A percentile compares a stretch with the other conserved stretches of the same genome.
phyloP scores from a whole-genome alignment of 805 yeast species.

The Lipomyces sp. region DNA sequence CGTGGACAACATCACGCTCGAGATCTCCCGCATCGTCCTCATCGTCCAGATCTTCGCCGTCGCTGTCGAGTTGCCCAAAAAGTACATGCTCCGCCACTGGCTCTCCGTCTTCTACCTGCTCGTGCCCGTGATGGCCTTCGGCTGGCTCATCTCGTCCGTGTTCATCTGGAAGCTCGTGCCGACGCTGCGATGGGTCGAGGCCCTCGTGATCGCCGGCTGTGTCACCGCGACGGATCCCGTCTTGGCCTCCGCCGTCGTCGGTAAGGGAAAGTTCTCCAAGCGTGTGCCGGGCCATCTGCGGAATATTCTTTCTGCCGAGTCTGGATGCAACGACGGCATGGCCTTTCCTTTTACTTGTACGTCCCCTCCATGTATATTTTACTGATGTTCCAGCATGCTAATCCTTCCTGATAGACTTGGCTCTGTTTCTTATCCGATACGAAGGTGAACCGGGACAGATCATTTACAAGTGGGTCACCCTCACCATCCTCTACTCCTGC shows the following conservation, averaged over 20 bases:
- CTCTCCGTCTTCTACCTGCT: slow-evolving; percentile 67
- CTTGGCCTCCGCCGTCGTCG: slow-evolving; percentile 91
- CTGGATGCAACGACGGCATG: slow-evolving; percentile 93
- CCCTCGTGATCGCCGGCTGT: slow-evolving; percentile 76
- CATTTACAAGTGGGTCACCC: slow-evolving; percentile 72
- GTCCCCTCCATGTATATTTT: neutral
- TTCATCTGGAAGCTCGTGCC: slow-evolving; percentile 79
- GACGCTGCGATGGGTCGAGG: slow-evolving; percentile 64
- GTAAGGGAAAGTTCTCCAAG: slow-evolving; percentile 86
- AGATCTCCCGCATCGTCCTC: slow-evolving; percentile 74
- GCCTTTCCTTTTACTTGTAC: slow-evolving; percentile 78
- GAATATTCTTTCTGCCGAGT: slow-evolving; percentile 77
- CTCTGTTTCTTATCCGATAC: slow-evolving; percentile 65
- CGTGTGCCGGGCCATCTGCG: slow-evolving; percentile 92
- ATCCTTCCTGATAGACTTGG: slow-evolving; percentile 41
- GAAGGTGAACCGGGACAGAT: slow-evolving; percentile 64
- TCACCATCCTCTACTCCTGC: slow-evolving; percentile 80
- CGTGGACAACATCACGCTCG: slow-evolving; percentile 75
- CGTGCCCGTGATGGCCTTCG: slow-evolving; percentile 84
- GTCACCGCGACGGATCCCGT: slow-evolving; percentile 96
- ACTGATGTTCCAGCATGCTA: neutral
- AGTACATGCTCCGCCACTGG: slow-evolving; percentile 85
- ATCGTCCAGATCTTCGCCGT: slow-evolving; percentile 90
- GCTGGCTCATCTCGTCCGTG: slow-evolving; percentile 80
- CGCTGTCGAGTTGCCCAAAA: slow-evolving; percentile 88